Conservation (phyloP, 2,329 filamentous ascomycete species). For the Chalaropsis ovoidea region DNA sequence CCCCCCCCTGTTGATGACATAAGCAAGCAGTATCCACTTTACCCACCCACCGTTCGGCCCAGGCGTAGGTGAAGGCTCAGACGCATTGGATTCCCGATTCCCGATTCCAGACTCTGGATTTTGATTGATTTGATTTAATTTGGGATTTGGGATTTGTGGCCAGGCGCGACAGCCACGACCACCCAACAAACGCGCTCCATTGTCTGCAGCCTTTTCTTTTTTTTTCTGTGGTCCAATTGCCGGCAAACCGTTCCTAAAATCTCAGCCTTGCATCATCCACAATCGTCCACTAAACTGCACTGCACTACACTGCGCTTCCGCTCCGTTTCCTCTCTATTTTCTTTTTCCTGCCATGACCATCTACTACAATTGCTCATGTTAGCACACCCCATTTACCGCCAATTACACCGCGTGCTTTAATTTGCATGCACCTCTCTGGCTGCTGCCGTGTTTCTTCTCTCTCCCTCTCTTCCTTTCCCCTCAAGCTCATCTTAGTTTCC, state of each 20-base stretch:
- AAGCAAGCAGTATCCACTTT: background rate
- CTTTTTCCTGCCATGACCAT: constrained; percentile 5
- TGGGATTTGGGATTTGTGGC: constrained; percentile 3
- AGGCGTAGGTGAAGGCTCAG: background rate
- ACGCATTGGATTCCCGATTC: too few species aligned
- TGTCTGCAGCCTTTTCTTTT: constrained; percentile 1
- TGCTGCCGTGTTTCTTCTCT: background rate
- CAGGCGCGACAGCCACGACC: background rate
- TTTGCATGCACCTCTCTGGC: background rate
- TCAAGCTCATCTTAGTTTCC: background rate
- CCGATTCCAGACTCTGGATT: too few species aligned
- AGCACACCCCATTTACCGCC: background rate
- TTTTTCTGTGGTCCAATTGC: background rate
- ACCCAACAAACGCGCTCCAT: background rate
- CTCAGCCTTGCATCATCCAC: background rate
- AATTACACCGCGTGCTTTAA: background rate
- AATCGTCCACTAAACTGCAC: background rate
- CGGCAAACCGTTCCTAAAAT: too few species aligned
- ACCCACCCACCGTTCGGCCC: background rate
- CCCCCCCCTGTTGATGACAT: background rate
- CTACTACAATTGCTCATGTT: constrained; percentile 1
- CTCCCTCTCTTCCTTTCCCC: background rate
- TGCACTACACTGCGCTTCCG: too few species aligned
- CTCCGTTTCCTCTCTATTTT: background rate
- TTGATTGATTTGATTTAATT: background rate